Evolutionary conservation across 139 green algal genomes (phyloP), one percentile per base, ranked within the genome.

Genomic region (Chlorella sp.): DNA sequence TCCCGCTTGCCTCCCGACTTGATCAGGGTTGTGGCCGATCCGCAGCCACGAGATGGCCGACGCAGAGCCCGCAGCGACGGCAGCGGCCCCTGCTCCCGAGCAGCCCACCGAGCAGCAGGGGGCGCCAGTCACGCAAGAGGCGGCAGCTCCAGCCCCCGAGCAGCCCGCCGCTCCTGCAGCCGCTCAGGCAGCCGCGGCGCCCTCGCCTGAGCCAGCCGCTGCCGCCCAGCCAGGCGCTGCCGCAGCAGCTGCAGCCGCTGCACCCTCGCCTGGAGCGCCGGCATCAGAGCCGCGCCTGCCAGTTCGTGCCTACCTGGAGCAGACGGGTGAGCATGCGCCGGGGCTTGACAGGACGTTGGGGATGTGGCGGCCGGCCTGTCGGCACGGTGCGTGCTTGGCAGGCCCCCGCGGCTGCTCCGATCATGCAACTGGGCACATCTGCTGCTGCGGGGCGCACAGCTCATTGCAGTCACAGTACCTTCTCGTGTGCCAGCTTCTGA

Each of bases 261-360:
- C 39, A 1, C 26, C 70, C 26, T 78, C 70, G 15, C 70, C 70
- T 20, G 70, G 25, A 17, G 39, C 70, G 12, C 28, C 32, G 15
- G 41, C 20, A 65, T 30, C 55, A 13, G 76, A 82, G 60, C 57
- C 56, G 57, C 57, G 76, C 60, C 60, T 82, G 36, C 76, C 76
- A 21, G 76, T 82, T 28, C 76, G 76, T 9, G 38, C 76, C 25
- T 82, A 82, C 60, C 76, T 82, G n/a, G 78, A 67, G 41, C 78
- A 75, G 41, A 84, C 63, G 18, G 78, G 64, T 76, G 44, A 18
- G 78, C 13, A 21, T 15, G 6, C 44, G 44, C 51, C 12, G 9
- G 51, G 12, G 51, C 51, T 60, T 6, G 9, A 9, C 44, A 51
- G 44, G 44, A 9, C 9, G 44, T 51, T 9, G 6, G 44, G 7